phyloP scores from a whole-genome alignment of 371 early-diverging fungal species.

The Sporodiniella umbellata region DNA sequence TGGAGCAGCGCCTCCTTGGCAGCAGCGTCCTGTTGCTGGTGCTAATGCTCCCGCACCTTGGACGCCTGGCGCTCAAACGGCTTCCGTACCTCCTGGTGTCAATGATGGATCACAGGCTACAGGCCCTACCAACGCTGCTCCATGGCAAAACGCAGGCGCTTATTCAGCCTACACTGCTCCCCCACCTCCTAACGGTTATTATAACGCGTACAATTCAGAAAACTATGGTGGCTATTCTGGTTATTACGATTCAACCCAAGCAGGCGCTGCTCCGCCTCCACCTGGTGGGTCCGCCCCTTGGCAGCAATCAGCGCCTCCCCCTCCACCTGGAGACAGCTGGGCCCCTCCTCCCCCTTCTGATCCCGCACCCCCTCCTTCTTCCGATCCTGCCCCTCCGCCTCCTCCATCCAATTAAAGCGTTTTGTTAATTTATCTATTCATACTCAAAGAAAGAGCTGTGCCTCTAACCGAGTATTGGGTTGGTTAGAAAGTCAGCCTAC shows the following conservation, averaged over 20 bases:
- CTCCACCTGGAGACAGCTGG: conserved; percentile 21
- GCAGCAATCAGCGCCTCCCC: conserved; percentile 26
- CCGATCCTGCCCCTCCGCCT: conserved; percentile 24
- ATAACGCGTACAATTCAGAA: conserved; percentile 23
- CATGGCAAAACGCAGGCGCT: conserved; percentile 29
- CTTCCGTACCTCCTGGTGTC: conserved; percentile 7
- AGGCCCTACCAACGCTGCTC: too few species aligned
- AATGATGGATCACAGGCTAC: conserved; percentile 7
- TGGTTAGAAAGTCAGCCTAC: too few species aligned
- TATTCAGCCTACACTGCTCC: conserved; percentile 10
- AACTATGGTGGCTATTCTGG: conserved; percentile 20
- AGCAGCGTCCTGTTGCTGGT: conserved; percentile 16
- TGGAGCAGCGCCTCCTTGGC: conserved; percentile 38
- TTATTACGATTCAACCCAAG: conserved; percentile 26
- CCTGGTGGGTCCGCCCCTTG: conserved; percentile 23
- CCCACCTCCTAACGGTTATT: conserved; percentile 25
- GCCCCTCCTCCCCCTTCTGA: conserved; percentile 25
- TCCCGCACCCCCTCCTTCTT: conserved; percentile 31
- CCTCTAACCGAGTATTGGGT: too few species aligned
- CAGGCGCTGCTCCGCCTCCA: conserved; percentile 28
- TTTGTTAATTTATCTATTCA: too few species aligned
- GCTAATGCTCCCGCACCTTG: conserved; percentile 21
- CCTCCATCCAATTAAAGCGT: conserved; percentile 13
- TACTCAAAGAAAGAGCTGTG: too few species aligned
- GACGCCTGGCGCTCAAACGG: conserved; percentile 5